These are phyloP conservation scores for Brassica incana DNA, from an alignment of 345 rosid species.

Conservation along the genomic window DNA sequence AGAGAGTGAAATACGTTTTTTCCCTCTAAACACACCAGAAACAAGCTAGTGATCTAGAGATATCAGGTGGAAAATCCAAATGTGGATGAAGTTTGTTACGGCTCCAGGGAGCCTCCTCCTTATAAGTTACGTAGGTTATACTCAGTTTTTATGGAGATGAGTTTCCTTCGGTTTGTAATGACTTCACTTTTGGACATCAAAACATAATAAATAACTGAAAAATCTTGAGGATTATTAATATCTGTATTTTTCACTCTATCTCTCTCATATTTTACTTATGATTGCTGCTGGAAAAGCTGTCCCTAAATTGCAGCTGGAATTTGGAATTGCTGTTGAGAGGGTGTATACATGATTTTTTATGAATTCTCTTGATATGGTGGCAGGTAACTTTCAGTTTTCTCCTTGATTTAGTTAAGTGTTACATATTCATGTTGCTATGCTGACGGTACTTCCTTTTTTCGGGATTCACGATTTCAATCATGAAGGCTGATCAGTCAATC, in stretches of 20 bases:
- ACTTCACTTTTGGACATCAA: not conserved
- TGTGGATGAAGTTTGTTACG: not conserved
- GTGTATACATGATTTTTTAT: conserved; percentile 94
- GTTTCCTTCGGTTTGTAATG: not conserved
- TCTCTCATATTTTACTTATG: conserved; percentile 46
- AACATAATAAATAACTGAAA: not conserved
- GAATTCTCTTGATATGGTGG: conserved; percentile 94
- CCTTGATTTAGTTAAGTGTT: not conserved
- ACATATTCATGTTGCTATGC: conserved; percentile 9
- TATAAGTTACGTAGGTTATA: not conserved
- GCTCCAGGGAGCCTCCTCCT: not conserved
- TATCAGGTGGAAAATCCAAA: not conserved
- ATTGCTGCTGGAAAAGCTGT: conserved; percentile 91
- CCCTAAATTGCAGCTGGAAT: conserved; percentile 86
- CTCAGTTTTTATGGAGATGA: not conserved
- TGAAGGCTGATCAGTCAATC: conserved; percentile 76
- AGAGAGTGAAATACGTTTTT: not conserved
- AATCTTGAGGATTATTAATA: not conserved
- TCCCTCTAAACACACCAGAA: not conserved
- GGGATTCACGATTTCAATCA: conserved; percentile 92
- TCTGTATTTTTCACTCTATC: not conserved
- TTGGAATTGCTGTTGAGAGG: conserved; percentile 96
- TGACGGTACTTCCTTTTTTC: conserved; percentile 22
- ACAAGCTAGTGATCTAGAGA: not conserved
- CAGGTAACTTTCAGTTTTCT: conserved; percentile 56